These are phyloP conservation scores for Termitomyces sp. DNA, from an alignment of 1,284 basidiomycete genomes.

Conservation along the genomic window DNA sequence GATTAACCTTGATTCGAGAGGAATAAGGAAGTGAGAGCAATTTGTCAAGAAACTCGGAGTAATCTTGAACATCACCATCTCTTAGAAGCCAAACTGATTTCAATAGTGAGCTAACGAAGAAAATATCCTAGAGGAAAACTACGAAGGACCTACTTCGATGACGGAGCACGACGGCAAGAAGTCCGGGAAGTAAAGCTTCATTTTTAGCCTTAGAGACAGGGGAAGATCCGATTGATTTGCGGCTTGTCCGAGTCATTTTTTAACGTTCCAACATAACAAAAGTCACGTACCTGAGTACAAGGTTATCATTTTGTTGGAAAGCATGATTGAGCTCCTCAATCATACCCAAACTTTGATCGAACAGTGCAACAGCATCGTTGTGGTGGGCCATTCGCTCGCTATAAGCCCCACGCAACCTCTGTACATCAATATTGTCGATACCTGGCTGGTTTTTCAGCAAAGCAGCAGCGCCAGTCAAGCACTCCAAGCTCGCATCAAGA, in stretches of 20 bases:
- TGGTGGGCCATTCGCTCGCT: constrained; percentile 44
- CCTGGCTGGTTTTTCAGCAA: constrained; percentile 42
- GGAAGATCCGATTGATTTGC: constrained; percentile 38
- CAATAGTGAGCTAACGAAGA: constrained; percentile 4
- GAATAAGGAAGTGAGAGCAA: constrained; percentile 57
- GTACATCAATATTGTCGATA: constrained; percentile 58
- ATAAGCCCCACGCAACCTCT: constrained; percentile 59
- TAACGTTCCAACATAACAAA: not conserved
- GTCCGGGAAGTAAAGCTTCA: constrained; percentile 63
- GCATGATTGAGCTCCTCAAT: constrained; percentile 54
- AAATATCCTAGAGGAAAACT: not conserved
- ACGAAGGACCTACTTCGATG: constrained; percentile 61
- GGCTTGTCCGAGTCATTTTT: constrained; percentile 28
- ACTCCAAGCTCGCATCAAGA: constrained; percentile 49
- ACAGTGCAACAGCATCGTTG: constrained; percentile 46
- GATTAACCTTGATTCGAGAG: constrained; percentile 49
- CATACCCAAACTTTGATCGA: constrained; percentile 48
- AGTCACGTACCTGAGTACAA: constrained; percentile 37
- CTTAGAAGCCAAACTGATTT: constrained; percentile 68
- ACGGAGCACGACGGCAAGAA: constrained; percentile 64
- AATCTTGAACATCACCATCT: constrained; percentile 53
- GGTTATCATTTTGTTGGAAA: constrained; percentile 50
- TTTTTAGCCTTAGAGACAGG: constrained; percentile 27
- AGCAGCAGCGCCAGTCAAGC: constrained; percentile 48
- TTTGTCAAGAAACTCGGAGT: constrained; percentile 53